These are phyloP conservation scores for Suillus bovinus DNA, from an alignment of 768 basidiomycete genomes.

Conservation along the genomic window DNA sequence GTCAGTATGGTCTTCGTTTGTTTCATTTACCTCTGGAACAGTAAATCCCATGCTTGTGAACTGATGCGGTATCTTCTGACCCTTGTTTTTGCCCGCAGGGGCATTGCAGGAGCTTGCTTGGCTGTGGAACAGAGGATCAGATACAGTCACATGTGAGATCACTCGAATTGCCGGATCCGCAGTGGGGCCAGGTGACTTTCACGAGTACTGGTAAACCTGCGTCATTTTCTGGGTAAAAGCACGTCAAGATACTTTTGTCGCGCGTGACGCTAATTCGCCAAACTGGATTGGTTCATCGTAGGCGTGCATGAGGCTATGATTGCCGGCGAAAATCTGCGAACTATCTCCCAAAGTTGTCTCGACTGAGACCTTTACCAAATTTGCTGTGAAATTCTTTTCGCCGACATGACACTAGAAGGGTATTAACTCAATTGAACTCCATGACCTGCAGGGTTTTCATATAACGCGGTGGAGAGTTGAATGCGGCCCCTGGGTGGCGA, in stretches of 20 bases:
- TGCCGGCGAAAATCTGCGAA: neutral
- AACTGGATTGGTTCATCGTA: neutral
- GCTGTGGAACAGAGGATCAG: neutral
- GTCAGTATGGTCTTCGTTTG: neutral
- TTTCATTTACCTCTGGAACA: neutral
- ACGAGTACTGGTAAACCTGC: neutral
- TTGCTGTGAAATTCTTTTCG: neutral
- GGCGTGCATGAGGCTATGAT: neutral
- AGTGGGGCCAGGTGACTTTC: conserved; percentile 12
- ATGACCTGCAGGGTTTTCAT: conserved; percentile 1
- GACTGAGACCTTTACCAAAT: neutral
- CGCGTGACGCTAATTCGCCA: neutral
- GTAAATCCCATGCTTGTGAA: neutral
- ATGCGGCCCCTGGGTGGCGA: neutral
- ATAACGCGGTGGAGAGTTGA: neutral
- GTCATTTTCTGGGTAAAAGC: neutral
- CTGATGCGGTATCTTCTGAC: conserved; percentile 1
- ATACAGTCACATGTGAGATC: neutral
- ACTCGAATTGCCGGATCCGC: neutral
- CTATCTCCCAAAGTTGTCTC: conserved; percentile 2
- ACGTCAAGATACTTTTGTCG: neutral
- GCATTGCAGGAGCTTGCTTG: neutral
- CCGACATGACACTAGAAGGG: neutral
- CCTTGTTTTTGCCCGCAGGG: neutral
- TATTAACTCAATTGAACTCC: conserved; percentile 4